phyloP scores from a whole-genome alignment of 129 eudicot genomes.

The Sambucus nigra region DNA sequence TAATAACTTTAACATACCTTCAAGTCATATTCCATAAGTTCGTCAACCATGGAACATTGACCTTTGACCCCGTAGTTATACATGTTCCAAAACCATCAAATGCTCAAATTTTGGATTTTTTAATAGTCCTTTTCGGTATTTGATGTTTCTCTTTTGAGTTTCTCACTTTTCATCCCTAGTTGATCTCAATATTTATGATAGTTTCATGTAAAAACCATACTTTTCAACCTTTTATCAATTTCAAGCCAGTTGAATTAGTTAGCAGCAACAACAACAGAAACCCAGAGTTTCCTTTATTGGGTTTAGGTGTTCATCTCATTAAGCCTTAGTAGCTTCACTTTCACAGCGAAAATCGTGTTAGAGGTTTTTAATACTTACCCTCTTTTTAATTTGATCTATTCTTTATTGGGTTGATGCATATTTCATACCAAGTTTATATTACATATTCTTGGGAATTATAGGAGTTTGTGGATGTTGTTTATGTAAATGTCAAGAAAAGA shows the following conservation, averaged over 20 bases:
- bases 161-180: neutral
- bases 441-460: neutral
- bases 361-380: too few relatives aligned
- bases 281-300: neutral
- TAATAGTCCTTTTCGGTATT: neutral
- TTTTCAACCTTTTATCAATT: neutral
- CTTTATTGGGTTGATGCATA: slow-evolving; percentile 3
- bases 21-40: too few relatives aligned
- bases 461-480: neutral
- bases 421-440: slow-evolving; percentile 1
- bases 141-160: neutral
- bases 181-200: slow-evolving; percentile 5
- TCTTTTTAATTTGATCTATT: slow-evolving; percentile 3
- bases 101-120: neutral
- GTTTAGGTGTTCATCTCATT: neutral
- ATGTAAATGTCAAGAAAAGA: slow-evolving; percentile 20
- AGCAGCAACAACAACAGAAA: slow-evolving; percentile 1
- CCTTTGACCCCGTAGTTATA: too few relatives aligned
- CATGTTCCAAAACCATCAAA: neutral
- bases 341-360: slow-evolving; percentile 12
- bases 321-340: neutral
- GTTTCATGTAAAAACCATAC: slow-evolving; percentile 21
- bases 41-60: too few relatives aligned
- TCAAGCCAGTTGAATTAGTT: slow-evolving; percentile 6
- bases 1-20: too few relatives aligned